Conservation (phyloP, 208 protist genomes). For the Acanthamoeba lugdunensis region DNA sequence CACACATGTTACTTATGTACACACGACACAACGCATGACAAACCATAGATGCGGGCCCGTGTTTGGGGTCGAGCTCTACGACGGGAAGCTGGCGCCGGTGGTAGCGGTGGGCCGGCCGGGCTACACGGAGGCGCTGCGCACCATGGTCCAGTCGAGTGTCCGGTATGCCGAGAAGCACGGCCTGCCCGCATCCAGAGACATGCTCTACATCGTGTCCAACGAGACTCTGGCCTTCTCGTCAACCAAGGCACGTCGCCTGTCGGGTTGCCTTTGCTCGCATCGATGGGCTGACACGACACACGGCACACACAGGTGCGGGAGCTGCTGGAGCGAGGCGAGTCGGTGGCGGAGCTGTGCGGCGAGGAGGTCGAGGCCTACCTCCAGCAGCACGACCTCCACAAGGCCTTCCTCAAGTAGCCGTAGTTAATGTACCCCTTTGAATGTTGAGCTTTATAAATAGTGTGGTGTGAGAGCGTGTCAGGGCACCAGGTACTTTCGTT, state of each 20-base stretch:
- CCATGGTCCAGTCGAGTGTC: neutral
- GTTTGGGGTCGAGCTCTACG: too few species aligned
- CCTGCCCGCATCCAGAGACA: neutral
- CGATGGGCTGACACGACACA: neutral
- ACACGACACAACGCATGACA: too few species aligned
- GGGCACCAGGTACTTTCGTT: neutral
- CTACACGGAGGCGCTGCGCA: constrained; percentile 2
- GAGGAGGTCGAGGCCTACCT: constrained; percentile 10
- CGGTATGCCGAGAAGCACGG: neutral
- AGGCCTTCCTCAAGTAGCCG: neutral
- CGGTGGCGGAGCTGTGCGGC: constrained; percentile 6
- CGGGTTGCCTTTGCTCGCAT: too few species aligned
- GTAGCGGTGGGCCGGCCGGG: constrained; percentile 37
- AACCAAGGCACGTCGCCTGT: neutral
- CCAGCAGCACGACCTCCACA: constrained; percentile 8
- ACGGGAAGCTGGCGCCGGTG: neutral
- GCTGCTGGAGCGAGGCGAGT: neutral
- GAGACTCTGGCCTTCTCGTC: constrained; percentile 16
- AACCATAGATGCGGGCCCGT: neutral
- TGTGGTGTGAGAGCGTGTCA: too few species aligned
- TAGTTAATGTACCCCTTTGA: too few species aligned
- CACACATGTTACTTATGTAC: too few species aligned
- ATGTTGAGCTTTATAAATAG: too few species aligned
- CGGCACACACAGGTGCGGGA: neutral
- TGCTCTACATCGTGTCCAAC: neutral